Evolutionary conservation across 768 basidiomycete species (phyloP).

Genomic region (Boletus vinaceobasis): DNA sequence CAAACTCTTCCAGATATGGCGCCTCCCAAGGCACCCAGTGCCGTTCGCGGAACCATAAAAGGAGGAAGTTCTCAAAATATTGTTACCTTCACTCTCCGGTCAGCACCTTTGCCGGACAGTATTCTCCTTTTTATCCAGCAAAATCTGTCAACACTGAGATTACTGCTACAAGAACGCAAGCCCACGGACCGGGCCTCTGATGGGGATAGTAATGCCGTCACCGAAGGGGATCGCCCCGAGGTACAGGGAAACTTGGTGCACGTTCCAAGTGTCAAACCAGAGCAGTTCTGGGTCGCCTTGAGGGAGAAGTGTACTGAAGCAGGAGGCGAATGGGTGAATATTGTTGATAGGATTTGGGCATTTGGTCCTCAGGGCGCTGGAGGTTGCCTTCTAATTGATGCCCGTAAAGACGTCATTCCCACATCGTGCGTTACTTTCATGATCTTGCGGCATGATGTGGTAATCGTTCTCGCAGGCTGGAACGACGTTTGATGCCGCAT

Average conservation of each 20-base stretch:
- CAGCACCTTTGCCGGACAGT: conserved; percentile 66
- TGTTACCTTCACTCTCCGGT: conserved; percentile 82
- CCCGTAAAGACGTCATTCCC: conserved; percentile 42
- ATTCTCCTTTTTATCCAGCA: conserved; percentile 76
- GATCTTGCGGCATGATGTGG: conserved; percentile 4
- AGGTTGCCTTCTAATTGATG: conserved; percentile 82
- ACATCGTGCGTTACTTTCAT: conserved; percentile 51
- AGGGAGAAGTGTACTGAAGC: conserved; percentile 58
- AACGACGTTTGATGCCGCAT: conserved; percentile 42
- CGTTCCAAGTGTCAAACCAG: conserved; percentile 62
- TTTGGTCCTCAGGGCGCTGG: conserved; percentile 90
- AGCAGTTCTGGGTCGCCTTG: conserved; percentile 79
- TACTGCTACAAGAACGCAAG: conserved; percentile 51
- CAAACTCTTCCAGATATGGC: conserved; percentile 67
- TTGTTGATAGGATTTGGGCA: conserved; percentile 76
- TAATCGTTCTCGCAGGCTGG: conserved; percentile 41
- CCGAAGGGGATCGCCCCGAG: conserved; percentile 39
- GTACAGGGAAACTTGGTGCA: conserved; percentile 57
- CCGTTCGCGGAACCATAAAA: conserved; percentile 73
- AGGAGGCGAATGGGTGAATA: conserved; percentile 75
- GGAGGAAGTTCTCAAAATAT: conserved; percentile 66
- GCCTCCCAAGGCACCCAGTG: conserved; percentile 69
- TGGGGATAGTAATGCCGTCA: conserved; percentile 9
- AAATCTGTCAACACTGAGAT: conserved; percentile 63
- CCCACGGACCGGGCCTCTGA: conserved; percentile 31